These are phyloP conservation scores for Tremella yokohamensis DNA, from an alignment of 768 basidiomycete genomes.

Conservation along the genomic window DNA sequence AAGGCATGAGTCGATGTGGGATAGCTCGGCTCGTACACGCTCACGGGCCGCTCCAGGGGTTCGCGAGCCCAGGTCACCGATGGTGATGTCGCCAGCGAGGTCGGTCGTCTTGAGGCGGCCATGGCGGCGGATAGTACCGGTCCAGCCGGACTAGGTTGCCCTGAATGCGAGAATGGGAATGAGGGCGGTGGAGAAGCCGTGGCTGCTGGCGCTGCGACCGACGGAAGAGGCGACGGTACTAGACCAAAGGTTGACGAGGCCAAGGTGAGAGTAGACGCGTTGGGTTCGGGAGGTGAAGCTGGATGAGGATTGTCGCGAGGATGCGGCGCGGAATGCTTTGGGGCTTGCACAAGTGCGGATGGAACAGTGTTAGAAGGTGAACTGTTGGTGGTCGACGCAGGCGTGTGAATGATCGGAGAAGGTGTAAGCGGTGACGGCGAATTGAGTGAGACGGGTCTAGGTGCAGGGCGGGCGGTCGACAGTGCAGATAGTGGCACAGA, in stretches of 20 bases:
- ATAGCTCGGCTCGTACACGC: conserved; percentile 7
- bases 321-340: conserved; percentile 84
- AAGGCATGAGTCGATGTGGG: conserved; percentile 16
- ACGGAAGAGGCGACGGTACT: background rate
- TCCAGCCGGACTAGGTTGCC: background rate
- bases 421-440: conserved; percentile 2
- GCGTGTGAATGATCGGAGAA: conserved; percentile 2
- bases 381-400: background rate
- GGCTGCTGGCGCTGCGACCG: background rate
- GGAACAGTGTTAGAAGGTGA: conserved; percentile 50
- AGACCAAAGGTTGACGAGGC: conserved; percentile 84
- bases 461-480: background rate
- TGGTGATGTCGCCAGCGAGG: conserved; percentile 5
- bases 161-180: background rate
- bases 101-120: background rate
- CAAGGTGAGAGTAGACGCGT: conserved; percentile 86
- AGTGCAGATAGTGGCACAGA: background rate
- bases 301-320: conserved; percentile 94
- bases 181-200: background rate
- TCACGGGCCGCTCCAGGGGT: background rate
- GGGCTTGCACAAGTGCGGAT: conserved; percentile 61
- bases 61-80: conserved; percentile 7
- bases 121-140: background rate
- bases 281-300: conserved; percentile 81
- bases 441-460: background rate